phyloP scores from a whole-genome alignment of 768 basidiomycete species.

The Suillus subaureus region DNA sequence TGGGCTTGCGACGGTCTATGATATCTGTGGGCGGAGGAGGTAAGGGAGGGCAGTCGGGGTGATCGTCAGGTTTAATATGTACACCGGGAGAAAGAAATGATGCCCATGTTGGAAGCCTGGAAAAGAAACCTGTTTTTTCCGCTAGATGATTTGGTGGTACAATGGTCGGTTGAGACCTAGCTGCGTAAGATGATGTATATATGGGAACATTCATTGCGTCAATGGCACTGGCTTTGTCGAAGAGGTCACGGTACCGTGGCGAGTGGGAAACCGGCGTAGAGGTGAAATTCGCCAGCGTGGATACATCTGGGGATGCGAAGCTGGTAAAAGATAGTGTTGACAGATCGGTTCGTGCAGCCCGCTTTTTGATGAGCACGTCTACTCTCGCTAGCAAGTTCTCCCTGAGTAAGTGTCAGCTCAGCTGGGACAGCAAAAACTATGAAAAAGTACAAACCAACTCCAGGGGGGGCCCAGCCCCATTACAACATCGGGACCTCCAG shows the following conservation, averaged over 20 bases:
- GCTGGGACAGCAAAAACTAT: background rate
- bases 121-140: constrained; percentile 62
- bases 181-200: constrained; percentile 17
- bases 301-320: constrained; percentile 4
- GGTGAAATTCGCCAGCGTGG: background rate
- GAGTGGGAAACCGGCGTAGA: constrained; percentile 35
- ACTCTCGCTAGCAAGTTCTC: constrained; percentile 30
- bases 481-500: constrained; percentile 48
- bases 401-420: constrained; percentile 13
- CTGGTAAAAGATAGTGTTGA: background rate
- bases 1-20: constrained; percentile 45
- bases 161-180: constrained; percentile 19
- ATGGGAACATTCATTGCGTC: constrained; percentile 17
- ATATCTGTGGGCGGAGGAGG: constrained; percentile 40
- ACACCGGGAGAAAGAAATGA: constrained; percentile 21
- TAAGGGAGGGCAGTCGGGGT: constrained; percentile 47
- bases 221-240: constrained; percentile 31
- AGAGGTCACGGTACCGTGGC: constrained; percentile 59
- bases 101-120: constrained; percentile 54
- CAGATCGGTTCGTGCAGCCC: constrained; percentile 15
- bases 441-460: constrained; percentile 49
- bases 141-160: constrained; percentile 35
- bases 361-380: constrained; percentile 33
- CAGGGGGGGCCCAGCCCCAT: constrained; percentile 51
- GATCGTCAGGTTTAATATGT: constrained; percentile 41